phyloP scores from a whole-genome alignment of 2,329 filamentous ascomycete genomes.

The Fonsecaea monophora region DNA sequence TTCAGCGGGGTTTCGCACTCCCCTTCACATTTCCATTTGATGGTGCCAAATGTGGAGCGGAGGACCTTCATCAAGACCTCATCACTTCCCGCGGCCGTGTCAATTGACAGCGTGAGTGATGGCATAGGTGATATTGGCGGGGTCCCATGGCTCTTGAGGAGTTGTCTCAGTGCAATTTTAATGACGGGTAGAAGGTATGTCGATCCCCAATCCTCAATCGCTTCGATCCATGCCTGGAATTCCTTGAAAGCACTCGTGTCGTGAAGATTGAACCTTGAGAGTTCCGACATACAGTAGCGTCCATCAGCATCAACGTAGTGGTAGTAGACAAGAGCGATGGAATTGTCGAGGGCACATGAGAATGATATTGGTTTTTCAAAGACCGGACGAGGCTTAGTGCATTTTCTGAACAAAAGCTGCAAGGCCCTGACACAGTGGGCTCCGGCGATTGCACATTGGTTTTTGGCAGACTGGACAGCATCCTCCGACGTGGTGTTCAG shows the following conservation, averaged over 20 bases:
- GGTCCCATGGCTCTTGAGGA: conserved; percentile 29
- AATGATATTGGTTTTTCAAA: conserved; percentile 36
- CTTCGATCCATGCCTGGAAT: conserved; percentile 38
- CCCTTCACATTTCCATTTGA: conserved; percentile 36
- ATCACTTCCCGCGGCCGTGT: conserved; percentile 34
- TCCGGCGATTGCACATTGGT: conserved; percentile 38
- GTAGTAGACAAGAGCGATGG: conserved; percentile 37
- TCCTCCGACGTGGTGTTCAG: conserved; percentile 33
- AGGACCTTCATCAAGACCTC: conserved; percentile 33
- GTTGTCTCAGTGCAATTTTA: conserved; percentile 34
- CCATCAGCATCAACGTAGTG: conserved; percentile 35
- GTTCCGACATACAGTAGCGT: conserved; percentile 35
- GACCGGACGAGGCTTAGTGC: conserved; percentile 23
- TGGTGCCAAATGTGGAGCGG: conserved; percentile 28
- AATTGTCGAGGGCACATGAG: conserved; percentile 37
- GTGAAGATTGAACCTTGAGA: conserved; percentile 38
- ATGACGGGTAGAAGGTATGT: conserved; percentile 34
- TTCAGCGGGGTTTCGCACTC: conserved; percentile 38
- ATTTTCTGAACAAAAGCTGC: conserved; percentile 34
- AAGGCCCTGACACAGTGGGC: conserved; percentile 35
- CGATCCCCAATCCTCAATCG: conserved; percentile 38
- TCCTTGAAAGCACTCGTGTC: conserved; percentile 30
- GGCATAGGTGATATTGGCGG: conserved; percentile 37
- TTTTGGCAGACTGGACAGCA: conserved; percentile 35
- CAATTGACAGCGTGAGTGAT: conserved; percentile 34